Evolutionary conservation across 2,329 filamentous ascomycete species (phyloP).

Genomic region (Trematosphaeria pertusa): DNA sequence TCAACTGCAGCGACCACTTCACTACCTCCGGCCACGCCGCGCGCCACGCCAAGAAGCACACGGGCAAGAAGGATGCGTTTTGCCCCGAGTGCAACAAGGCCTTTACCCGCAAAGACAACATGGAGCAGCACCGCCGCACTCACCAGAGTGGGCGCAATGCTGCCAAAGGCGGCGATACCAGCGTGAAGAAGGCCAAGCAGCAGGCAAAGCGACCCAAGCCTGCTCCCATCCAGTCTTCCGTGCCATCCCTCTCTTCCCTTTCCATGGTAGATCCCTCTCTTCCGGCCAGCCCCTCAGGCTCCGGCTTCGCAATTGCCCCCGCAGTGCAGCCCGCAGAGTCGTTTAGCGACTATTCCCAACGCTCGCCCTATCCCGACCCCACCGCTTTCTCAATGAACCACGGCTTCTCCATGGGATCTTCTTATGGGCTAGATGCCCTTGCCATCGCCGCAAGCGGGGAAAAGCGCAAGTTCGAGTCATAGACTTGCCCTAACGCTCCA

Average conservation of each 20-base stretch:
- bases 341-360: slow-evolving; percentile 30
- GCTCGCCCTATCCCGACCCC: slow-evolving; percentile 42
- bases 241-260: slow-evolving; percentile 24
- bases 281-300: slow-evolving; percentile 34
- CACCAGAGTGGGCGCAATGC: slow-evolving; percentile 65
- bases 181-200: slow-evolving; percentile 47
- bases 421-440: slow-evolving; percentile 45
- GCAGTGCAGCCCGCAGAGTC: slow-evolving; percentile 35
- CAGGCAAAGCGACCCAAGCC: slow-evolving; percentile 43
- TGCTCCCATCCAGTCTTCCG: slow-evolving; percentile 38
- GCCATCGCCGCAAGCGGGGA: slow-evolving; percentile 47
- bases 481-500: slow-evolving; percentile 1
- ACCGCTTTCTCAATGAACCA: slow-evolving; percentile 31
- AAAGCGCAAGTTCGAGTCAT: slow-evolving; percentile 46
- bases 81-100: slow-evolving; percentile 77
- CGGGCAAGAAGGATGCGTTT: slow-evolving; percentile 77
- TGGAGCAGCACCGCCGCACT: slow-evolving; percentile 84
- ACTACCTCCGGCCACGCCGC: slow-evolving; percentile 87
- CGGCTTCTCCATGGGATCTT: slow-evolving; percentile 31
- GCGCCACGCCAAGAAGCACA: slow-evolving; percentile 84
- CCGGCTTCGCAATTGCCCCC: slow-evolving; percentile 33
- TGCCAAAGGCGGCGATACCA: slow-evolving; percentile 39
- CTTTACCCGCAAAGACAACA: slow-evolving; percentile 84
- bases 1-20: slow-evolving; percentile 78
- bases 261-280: slow-evolving; percentile 39